These are phyloP conservation scores for Neonectria faginata DNA, from an alignment of 2,329 filamentous ascomycete genomes.

Conservation along the genomic window DNA sequence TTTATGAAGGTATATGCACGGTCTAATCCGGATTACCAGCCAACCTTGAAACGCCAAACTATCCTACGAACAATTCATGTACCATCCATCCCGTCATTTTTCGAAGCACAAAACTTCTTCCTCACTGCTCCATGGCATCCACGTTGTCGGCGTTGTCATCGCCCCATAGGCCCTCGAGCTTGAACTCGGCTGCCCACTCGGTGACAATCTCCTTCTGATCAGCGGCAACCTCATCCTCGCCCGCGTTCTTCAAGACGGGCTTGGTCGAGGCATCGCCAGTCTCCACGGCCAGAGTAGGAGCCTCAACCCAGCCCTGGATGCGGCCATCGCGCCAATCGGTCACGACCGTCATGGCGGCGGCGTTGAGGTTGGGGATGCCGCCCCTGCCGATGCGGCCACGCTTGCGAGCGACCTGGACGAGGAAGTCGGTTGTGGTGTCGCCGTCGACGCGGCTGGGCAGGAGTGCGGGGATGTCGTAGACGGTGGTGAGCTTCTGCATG, in stretches of 20 bases:
- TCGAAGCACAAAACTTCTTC: conserved; percentile 25
- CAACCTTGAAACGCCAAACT: conserved; percentile 51
- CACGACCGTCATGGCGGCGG: conserved; percentile 91
- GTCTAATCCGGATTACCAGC: conserved; percentile 47
- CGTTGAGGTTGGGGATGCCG: conserved; percentile 87
- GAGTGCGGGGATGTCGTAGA: conserved; percentile 87
- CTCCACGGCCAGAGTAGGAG: conserved; percentile 74
- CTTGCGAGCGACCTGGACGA: conserved; percentile 95
- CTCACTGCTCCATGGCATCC: conserved; percentile 66
- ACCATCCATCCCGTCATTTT: conserved; percentile 43
- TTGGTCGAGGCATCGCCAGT: conserved; percentile 46
- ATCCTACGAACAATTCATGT: conserved; percentile 46
- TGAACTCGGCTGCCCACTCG: conserved; percentile 95
- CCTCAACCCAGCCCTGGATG: conserved; percentile 91
- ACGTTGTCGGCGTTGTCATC: conserved; percentile 58
- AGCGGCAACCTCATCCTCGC: conserved; percentile 61
- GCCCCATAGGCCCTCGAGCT: conserved; percentile 92
- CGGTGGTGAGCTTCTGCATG: conserved; percentile 80
- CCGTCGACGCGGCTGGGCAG: conserved; percentile 73
- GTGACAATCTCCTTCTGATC: conserved; percentile 90
- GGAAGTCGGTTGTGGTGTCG: conserved; percentile 88
- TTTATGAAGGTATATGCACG: conserved; percentile 46
- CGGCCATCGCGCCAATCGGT: conserved; percentile 97
- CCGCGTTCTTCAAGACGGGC: conserved; percentile 52
- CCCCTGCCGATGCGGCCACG: conserved; percentile 88